Base-by-base conservation (phyloP, 2,329 filamentous ascomycete genomes). In the Graphilbum fragrans region DNA sequence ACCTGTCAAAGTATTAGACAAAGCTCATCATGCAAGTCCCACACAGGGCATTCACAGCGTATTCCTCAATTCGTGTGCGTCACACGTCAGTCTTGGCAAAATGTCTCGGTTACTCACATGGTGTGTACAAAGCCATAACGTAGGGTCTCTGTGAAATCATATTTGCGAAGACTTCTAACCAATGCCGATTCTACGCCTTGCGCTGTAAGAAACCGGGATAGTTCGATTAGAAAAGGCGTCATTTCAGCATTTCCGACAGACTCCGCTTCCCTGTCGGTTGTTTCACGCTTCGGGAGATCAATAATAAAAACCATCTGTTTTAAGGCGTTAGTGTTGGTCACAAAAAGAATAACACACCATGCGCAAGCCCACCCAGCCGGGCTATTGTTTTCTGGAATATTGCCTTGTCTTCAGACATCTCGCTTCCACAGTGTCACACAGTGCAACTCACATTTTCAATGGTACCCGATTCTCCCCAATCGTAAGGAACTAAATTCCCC, bases 391-490 rank as follows among this genome's bases (percentile, higher is more conserved):
- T 27, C 12, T 27, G 23, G 7, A 7, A 12, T 27, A 7, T 27
- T 7, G 23, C 23, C 23, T 27, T 27, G 7, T 27, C 23, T 31
- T 31, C n/a, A n/a, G n/a, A n/a, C n/a, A n/a, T n/a, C n/a, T n/a
- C n/a, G n/a, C n/a, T n/a, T n/a, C n/a, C n/a, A n/a, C n/a, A n/a
- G n/a, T n/a, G n/a, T n/a, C n/a, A 10, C 29, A 5, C 21, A 45
- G 41, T 17, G 25, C 23, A n/a, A 16, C 69, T 44, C 53, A 82
- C 80, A 58, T 94, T 95, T 60, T 95, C 88, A 78, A 94, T 83
- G 2, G 79, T 62, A 7, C 85, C 85, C 2, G 69, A 72, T 57
- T 93, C 86, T 10, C 88, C 90, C 88, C 92, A 96, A 55, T 98
- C 90, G 52, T 84, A 86, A 8, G 76, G 69, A 12, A 83, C 79